These are phyloP conservation scores for Thielaviopsis populi DNA, from an alignment of 2,329 filamentous ascomycete species.

Conservation along the genomic window DNA sequence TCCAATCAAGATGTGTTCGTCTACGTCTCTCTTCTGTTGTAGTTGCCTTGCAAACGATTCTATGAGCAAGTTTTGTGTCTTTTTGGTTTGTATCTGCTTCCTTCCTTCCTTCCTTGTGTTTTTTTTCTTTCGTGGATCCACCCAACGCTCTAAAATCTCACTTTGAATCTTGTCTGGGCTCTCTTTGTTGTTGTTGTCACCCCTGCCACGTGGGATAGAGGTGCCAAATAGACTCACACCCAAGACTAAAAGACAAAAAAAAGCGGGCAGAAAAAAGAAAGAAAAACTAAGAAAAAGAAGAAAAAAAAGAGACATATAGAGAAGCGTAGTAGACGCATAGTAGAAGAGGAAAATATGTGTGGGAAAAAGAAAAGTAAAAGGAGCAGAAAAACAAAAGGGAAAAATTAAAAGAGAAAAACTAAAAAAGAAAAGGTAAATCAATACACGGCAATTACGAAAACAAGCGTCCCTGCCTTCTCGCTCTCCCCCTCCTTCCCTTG, in stretches of 20 bases:
- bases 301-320: background rate
- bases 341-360: too few species aligned
- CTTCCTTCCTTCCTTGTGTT: too few species aligned
- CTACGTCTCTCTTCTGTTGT: too few species aligned
- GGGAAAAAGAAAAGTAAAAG: background rate
- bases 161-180: background rate
- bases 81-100: background rate
- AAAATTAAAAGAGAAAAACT: background rate
- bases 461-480: background rate
- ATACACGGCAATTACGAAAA: too few species aligned
- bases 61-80: background rate
- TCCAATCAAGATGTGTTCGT: too few species aligned
- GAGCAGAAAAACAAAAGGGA: background rate
- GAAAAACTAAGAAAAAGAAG: background rate
- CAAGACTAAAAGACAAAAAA: background rate
- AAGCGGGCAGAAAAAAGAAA: background rate
- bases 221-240: background rate
- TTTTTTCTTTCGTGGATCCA: background rate
- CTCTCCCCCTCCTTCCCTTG: too few species aligned
- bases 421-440: background rate
- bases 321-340: too few species aligned
- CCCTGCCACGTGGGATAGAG: background rate
- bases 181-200: background rate
- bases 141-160: background rate
- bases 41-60: too few species aligned